Conservation (phyloP, 768 basidiomycete species). For the Tulasnella calospora region DNA sequence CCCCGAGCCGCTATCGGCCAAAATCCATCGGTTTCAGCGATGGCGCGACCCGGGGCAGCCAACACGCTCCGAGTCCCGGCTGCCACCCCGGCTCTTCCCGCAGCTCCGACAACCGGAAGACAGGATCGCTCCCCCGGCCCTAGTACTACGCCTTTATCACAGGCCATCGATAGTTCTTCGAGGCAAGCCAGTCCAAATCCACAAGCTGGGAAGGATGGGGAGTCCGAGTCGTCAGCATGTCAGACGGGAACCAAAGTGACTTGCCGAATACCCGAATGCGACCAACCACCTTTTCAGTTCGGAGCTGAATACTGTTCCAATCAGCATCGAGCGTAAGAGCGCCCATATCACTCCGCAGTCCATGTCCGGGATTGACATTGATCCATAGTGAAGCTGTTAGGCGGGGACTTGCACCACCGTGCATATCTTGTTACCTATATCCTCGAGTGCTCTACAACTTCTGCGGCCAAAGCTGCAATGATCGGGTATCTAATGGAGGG, state of each 20-base stretch:
- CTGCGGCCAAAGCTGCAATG: slow-evolving; percentile 15
- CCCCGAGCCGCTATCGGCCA: background rate
- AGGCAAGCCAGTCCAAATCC: background rate
- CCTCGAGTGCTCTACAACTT: slow-evolving; percentile 6
- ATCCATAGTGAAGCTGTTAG: background rate
- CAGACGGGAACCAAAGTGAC: background rate
- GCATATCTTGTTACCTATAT: slow-evolving; percentile 14
- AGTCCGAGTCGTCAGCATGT: background rate
- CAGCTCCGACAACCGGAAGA: background rate
- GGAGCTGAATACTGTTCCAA: slow-evolving; percentile 17
- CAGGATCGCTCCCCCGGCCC: background rate
- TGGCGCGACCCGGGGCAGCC: background rate
- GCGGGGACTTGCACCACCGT: slow-evolving; percentile 1
- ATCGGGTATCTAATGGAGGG: background rate
- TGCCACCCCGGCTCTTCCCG: background rate
- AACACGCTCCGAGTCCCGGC: background rate
- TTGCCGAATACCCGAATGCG: slow-evolving; percentile 9
- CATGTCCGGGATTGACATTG: background rate
- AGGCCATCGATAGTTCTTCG: background rate
- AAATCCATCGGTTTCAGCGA: background rate
- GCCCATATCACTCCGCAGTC: background rate
- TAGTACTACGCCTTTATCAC: background rate
- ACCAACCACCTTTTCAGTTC: slow-evolving; percentile 9
- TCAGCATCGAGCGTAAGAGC: slow-evolving; percentile 4
- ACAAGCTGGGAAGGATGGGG: background rate